Conservation (phyloP, 208 protist species). For the Acanthamoeba castellanii region DNA sequence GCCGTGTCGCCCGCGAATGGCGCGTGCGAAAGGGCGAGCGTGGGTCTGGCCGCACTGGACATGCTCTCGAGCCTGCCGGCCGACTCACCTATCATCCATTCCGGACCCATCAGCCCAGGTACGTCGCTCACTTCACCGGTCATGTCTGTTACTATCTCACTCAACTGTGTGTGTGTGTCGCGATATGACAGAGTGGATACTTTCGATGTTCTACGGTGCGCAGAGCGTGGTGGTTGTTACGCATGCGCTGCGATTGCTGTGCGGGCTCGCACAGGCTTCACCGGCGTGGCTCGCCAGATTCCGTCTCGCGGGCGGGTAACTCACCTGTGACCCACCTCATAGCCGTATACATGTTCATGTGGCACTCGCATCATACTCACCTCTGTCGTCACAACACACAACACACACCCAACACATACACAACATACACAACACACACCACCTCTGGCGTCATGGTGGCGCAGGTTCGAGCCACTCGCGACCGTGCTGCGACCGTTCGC, state of each 20-base stretch:
- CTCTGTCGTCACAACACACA: background rate
- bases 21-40: background rate
- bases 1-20: too few relatives aligned
- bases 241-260: background rate
- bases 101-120: constrained; percentile 19
- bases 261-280: background rate
- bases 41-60: background rate
- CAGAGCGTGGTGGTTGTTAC: background rate
- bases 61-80: background rate
- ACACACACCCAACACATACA: too few relatives aligned
- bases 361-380: too few relatives aligned
- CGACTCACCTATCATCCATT: background rate
- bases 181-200: background rate
- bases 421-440: background rate
- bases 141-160: background rate
- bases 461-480: background rate
- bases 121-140: too few relatives aligned
- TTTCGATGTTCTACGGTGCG: background rate
- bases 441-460: too few relatives aligned
- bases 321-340: background rate
- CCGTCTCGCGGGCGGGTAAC: background rate
- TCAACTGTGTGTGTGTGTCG: background rate
- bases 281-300: background rate
- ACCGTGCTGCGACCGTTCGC: background rate
- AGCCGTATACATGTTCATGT: too few relatives aligned